Percentiles rank a stretch among this genome's conserved stretches.
Conservation (phyloP, 108 stramenopile genomes). For the Mediolabrus comicus region DNA sequence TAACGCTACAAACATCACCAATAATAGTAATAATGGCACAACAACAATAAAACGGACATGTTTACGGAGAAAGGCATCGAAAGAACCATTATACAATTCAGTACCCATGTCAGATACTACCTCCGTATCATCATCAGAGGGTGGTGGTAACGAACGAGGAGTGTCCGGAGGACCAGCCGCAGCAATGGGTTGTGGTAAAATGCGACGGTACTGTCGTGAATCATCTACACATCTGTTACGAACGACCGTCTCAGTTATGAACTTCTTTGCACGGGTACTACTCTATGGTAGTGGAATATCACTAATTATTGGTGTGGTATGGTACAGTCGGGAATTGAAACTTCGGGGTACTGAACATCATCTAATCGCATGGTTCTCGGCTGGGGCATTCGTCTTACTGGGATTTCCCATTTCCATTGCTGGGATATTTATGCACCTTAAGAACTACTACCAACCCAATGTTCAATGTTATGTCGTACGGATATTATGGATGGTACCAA, state of each 20-base stretch:
- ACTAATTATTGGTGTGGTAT: constrained; percentile 60
- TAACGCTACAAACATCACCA: not conserved
- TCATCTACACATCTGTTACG: constrained; percentile 23
- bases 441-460: constrained; percentile 89
- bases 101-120: not conserved
- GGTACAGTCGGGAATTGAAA: constrained; percentile 83
- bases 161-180: constrained; percentile 22
- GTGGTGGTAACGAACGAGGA: not conserved
- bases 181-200: constrained; percentile 30
- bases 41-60: not conserved
- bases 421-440: constrained; percentile 83
- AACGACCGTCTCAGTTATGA: constrained; percentile 68
- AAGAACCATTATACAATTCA: constrained; percentile 4
- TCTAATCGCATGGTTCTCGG: constrained; percentile 88
- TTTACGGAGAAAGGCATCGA: not conserved
- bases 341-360: constrained; percentile 85
- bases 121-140: not conserved
- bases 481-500: constrained; percentile 94
- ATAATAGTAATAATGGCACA: not conserved
- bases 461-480: constrained; percentile 85
- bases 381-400: constrained; percentile 85
- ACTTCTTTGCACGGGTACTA: constrained; percentile 63
- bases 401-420: constrained; percentile 89
- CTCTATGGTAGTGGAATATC: constrained; percentile 67
- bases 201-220: constrained; percentile 24